phyloP scores from a whole-genome alignment of 768 basidiomycete genomes.

The Podaxis sp. region DNA sequence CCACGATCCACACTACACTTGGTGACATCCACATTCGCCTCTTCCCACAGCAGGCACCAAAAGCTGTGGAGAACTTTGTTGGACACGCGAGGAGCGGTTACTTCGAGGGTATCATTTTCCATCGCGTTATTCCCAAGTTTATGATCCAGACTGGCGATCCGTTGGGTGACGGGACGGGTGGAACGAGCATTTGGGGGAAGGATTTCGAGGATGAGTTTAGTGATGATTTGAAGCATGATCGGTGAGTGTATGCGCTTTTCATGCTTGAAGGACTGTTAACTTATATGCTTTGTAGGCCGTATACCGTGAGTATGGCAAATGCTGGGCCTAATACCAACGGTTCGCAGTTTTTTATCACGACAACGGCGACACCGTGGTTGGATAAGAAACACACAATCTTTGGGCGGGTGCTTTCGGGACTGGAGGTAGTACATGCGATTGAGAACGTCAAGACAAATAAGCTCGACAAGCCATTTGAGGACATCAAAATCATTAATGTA shows the following conservation, averaged over 20 bases:
- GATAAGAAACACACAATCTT: constrained; percentile 94
- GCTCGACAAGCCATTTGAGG: constrained; percentile 86
- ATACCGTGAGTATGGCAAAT: constrained; percentile 95
- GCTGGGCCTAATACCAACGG: constrained; percentile 90
- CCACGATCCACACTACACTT: constrained; percentile 92
- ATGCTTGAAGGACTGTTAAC: neutral
- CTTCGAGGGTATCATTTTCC: constrained; percentile 93
- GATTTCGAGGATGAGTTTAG: constrained; percentile 95
- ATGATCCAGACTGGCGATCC: constrained; percentile 98
- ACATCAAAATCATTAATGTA: constrained; percentile 87
- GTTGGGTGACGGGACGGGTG: constrained; percentile 92
- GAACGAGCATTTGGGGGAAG: constrained; percentile 84
- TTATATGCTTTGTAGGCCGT: constrained; percentile 57
- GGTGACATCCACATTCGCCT: constrained; percentile 90
- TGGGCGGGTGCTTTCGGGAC: constrained; percentile 81
- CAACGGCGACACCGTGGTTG: constrained; percentile 90
- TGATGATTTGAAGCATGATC: constrained; percentile 86
- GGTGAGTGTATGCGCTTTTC: constrained; percentile 43
- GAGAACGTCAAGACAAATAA: constrained; percentile 89
- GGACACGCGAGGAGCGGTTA: constrained; percentile 87
- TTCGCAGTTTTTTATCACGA: constrained; percentile 98
- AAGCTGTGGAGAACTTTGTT: constrained; percentile 97
- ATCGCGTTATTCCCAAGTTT: constrained; percentile 97
- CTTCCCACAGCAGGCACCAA: constrained; percentile 92
- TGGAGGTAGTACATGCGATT: constrained; percentile 89